phyloP scores from a whole-genome alignment of 371 early-diverging fungal genomes.

The Nematocida sp. region DNA sequence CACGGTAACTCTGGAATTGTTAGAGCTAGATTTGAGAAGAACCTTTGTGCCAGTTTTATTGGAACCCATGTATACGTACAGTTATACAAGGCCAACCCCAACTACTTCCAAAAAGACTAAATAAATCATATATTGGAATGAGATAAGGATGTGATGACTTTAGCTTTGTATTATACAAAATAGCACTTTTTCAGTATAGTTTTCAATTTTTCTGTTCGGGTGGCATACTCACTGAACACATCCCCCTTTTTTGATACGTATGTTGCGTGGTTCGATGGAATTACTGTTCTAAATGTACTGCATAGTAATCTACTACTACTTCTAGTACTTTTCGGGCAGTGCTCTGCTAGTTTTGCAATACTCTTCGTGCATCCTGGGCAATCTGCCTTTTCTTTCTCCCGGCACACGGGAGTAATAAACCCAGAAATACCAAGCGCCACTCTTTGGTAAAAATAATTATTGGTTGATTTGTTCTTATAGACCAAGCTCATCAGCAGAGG shows the following conservation, averaged over 20 bases:
- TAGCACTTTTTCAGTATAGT: constrained; percentile 30
- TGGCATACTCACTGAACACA: background rate
- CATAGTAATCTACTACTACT: constrained; percentile 39
- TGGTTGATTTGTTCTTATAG: background rate
- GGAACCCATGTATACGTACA: constrained; percentile 66
- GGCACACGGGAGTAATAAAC: constrained; percentile 51
- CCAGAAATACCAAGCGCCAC: constrained; percentile 47
- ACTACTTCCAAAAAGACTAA: constrained; percentile 61
- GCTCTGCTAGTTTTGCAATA: background rate
- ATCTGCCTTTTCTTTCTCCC: constrained; percentile 18
- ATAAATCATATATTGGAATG: constrained; percentile 35
- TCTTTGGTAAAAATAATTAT: constrained; percentile 35
- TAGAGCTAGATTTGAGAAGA: constrained; percentile 68
- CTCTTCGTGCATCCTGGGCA: constrained; percentile 48
- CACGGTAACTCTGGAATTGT: constrained; percentile 70
- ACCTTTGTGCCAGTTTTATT: constrained; percentile 64
- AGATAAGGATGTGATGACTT: background rate
- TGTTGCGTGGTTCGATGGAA: constrained; percentile 13
- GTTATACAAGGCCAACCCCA: constrained; percentile 66
- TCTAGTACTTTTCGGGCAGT: constrained; percentile 44
- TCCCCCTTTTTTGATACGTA: constrained; percentile 5
- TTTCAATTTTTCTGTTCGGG: background rate
- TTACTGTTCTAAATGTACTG: background rate
- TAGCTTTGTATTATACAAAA: constrained; percentile 26
- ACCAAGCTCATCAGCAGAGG: background rate